phyloP scores from a whole-genome alignment of 2,329 filamentous ascomycete genomes.

The Fusarium poae region DNA sequence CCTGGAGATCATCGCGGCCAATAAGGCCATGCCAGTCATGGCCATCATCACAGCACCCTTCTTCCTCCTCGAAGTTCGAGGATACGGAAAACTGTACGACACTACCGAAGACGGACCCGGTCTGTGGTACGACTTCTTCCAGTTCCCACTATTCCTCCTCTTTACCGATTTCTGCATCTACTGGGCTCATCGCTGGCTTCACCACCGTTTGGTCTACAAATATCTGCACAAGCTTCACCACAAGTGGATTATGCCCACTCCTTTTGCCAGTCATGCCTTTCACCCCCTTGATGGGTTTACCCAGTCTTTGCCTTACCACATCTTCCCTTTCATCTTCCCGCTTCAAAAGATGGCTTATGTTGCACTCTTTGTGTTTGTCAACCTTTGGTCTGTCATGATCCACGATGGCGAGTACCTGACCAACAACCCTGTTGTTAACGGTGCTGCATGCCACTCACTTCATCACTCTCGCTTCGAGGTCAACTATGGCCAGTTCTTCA shows the following conservation, averaged over 20 bases:
- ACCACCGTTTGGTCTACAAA: slow-evolving; percentile 84
- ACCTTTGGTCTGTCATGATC: slow-evolving; percentile 97
- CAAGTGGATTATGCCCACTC: slow-evolving; percentile 99
- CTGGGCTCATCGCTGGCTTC: slow-evolving; percentile 88
- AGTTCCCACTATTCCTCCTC: slow-evolving; percentile 88
- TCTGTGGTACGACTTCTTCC: slow-evolving; percentile 80
- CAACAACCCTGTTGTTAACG: slow-evolving; percentile 92
- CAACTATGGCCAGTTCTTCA: slow-evolving; percentile 97
- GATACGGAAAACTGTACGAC: slow-evolving; percentile 90
- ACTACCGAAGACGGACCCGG: slow-evolving; percentile 80
- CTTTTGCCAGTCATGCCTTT: slow-evolving; percentile 93
- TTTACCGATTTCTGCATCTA: slow-evolving; percentile 95
- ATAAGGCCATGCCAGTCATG: slow-evolving; percentile 83
- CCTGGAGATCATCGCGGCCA: slow-evolving; percentile 86
- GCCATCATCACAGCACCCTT: slow-evolving; percentile 82
- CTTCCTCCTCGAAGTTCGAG: slow-evolving; percentile 86
- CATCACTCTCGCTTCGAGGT: slow-evolving; percentile 74
- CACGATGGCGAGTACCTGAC: slow-evolving; percentile 95
- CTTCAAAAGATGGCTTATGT: slow-evolving; percentile 93
- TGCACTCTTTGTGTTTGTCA: slow-evolving; percentile 88
- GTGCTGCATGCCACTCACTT: slow-evolving; percentile 85
- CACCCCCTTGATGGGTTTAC: slow-evolving; percentile 92
- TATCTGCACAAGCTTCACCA: slow-evolving; percentile 95
- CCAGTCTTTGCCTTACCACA: slow-evolving; percentile 90
- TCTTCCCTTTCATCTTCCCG: slow-evolving; percentile 93